phyloP scores from a whole-genome alignment of 2,329 filamentous ascomycete genomes.

The Cyphellophora europaea region DNA sequence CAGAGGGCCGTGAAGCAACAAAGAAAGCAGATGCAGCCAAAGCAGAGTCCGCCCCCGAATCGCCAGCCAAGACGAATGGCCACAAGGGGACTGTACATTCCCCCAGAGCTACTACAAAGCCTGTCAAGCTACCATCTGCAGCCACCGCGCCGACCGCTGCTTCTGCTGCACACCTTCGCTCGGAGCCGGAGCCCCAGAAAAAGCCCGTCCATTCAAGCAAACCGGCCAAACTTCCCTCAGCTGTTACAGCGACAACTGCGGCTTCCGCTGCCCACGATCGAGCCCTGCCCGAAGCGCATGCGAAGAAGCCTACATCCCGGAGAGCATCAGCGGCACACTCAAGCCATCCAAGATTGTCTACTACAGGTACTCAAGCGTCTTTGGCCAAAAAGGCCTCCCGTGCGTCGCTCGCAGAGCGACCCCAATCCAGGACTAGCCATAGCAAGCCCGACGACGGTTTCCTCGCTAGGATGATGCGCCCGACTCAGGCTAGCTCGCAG shows the following conservation, averaged over 20 bases:
- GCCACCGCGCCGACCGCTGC: slow-evolving; percentile 9
- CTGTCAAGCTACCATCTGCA: slow-evolving; percentile 2
- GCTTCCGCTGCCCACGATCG: slow-evolving; percentile 28
- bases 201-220: slow-evolving; percentile 22
- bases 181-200: slow-evolving; percentile 18
- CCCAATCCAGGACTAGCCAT: slow-evolving; percentile 31
- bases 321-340: background rate
- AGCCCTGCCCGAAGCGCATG: slow-evolving; percentile 6
- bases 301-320: slow-evolving; percentile 9
- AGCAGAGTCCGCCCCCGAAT: background rate
- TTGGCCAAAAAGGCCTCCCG: slow-evolving; percentile 21
- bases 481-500: slow-evolving; percentile 40
- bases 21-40: slow-evolving; percentile 10
- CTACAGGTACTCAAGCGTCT: slow-evolving; percentile 15
- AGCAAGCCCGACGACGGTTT: slow-evolving; percentile 36
- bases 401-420: slow-evolving; percentile 24
- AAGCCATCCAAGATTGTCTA: slow-evolving; percentile 3
- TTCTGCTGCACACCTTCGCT: background rate
- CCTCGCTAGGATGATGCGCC: slow-evolving; percentile 42
- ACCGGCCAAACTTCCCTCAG: slow-evolving; percentile 29
- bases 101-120: slow-evolving; percentile 3
- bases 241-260: slow-evolving; percentile 30
- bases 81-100: background rate
- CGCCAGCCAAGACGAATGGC: background rate
- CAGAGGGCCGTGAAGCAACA: slow-evolving; percentile 19